A percentile compares a stretch with the other conserved stretches of the same genome.
Conservation (phyloP, 2,329 filamentous ascomycete species). For the Fusarium hainanense region DNA sequence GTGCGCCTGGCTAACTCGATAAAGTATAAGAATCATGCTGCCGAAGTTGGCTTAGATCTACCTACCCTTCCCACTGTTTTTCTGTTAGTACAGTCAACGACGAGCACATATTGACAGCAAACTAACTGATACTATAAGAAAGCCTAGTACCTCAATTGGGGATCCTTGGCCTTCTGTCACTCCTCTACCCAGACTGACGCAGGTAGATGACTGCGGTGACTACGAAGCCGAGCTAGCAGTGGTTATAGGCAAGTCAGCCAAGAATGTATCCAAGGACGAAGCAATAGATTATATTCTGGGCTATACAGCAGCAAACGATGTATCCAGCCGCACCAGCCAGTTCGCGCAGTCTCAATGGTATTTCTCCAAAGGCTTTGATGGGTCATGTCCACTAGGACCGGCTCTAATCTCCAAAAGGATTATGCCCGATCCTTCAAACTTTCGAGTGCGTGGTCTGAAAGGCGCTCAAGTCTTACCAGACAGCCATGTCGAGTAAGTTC, state of each 20-base stretch:
- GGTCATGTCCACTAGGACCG: conserved; percentile 62
- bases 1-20: background rate
- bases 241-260: conserved; percentile 60
- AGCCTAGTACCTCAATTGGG: conserved; percentile 63
- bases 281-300: conserved; percentile 70
- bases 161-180: conserved; percentile 64
- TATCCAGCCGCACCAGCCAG: conserved; percentile 50
- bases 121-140: conserved; percentile 45
- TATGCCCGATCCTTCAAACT: conserved; percentile 55
- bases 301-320: conserved; percentile 72
- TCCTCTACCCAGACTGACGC: conserved; percentile 60
- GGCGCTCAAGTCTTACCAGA: conserved; percentile 65
- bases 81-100: conserved; percentile 47
- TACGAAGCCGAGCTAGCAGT: conserved; percentile 69
- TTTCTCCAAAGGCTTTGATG: conserved; percentile 69
- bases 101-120: background rate
- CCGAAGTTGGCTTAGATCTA: conserved; percentile 62
- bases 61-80: conserved; percentile 68
- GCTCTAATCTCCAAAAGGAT: conserved; percentile 58
- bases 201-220: conserved; percentile 64
- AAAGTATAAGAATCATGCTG: conserved; percentile 51
- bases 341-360: conserved; percentile 39
- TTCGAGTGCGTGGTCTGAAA: conserved; percentile 58
- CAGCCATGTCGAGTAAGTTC: conserved; percentile 45
- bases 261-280: conserved; percentile 65